Conservation (phyloP, 192 early-diverging fungal species). For the Backusella westeae region DNA sequence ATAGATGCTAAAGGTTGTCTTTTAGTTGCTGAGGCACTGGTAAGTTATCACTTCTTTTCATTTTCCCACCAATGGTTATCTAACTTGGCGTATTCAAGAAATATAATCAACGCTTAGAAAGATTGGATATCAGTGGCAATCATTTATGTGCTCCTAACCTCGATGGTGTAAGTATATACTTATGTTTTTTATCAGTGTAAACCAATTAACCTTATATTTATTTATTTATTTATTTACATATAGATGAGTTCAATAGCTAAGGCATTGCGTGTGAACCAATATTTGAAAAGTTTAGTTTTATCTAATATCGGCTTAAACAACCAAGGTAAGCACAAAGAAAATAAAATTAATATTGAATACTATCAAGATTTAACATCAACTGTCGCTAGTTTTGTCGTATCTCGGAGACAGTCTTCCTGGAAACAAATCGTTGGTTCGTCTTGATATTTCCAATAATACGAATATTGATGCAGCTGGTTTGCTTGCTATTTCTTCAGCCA, state of each 20-base stretch:
- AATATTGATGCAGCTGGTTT: slow-evolving; percentile 77
- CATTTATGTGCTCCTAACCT: slow-evolving; percentile 30
- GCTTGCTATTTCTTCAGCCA: slow-evolving; percentile 75
- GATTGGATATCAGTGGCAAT: slow-evolving; percentile 42
- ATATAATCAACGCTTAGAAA: slow-evolving; percentile 46
- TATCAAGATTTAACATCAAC: background rate
- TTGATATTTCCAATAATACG: slow-evolving; percentile 81
- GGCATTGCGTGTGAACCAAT: slow-evolving; percentile 45
- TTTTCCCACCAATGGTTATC: background rate
- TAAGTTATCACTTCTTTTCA: slow-evolving; percentile 20
- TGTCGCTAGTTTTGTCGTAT: slow-evolving; percentile 62
- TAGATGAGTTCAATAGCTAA: slow-evolving; percentile 39
- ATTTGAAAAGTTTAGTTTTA: slow-evolving; percentile 42
- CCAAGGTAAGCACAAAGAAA: slow-evolving; percentile 17
- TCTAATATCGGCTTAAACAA: slow-evolving; percentile 4
- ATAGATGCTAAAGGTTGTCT: slow-evolving; percentile 47
- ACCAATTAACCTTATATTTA: background rate
- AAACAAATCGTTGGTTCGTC: slow-evolving; percentile 60
- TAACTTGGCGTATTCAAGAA: slow-evolving; percentile 28
- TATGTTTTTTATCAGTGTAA: background rate
- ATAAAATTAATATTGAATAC: background rate
- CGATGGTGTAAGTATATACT: slow-evolving; percentile 31
- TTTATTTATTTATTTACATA: background rate
- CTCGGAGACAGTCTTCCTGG: slow-evolving; percentile 79
- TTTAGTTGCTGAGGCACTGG: slow-evolving; percentile 49